These are phyloP conservation scores for Aspergillus felis DNA, from an alignment of 2,329 filamentous ascomycete species.

Conservation along the genomic window DNA sequence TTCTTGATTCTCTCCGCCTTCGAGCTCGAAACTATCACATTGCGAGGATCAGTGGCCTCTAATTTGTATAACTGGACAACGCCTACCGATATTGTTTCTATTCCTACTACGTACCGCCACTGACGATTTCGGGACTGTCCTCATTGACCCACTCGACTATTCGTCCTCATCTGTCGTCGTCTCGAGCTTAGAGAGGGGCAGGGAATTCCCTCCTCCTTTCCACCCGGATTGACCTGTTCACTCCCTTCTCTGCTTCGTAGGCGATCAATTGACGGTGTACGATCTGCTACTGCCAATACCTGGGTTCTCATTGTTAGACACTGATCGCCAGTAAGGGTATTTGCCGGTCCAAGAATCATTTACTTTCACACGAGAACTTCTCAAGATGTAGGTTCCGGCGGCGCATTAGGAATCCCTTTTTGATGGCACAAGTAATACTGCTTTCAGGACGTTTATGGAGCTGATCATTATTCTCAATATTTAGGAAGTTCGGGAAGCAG, in stretches of 20 bases:
- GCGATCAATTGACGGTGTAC: neutral
- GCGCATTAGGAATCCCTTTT: neutral
- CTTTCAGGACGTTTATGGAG: neutral
- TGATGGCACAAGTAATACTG: neutral
- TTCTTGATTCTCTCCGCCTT: neutral
- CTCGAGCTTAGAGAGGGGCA: neutral
- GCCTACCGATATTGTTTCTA: neutral
- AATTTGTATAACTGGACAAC: neutral
- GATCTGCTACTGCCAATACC: neutral
- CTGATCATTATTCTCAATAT: neutral
- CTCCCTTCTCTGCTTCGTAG: neutral
- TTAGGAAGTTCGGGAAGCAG: slow-evolving; percentile 99
- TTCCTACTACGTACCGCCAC: neutral
- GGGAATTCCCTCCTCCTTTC: neutral
- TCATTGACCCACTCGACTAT: neutral
- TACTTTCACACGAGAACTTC: slow-evolving; percentile 2
- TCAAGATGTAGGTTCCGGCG: slow-evolving; percentile 19
- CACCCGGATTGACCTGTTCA: neutral
- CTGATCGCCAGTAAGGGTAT: slow-evolving; percentile 6
- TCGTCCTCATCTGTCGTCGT: neutral
- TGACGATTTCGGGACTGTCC: neutral
- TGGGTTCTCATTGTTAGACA: neutral
- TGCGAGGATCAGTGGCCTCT: neutral
- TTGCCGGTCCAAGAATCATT: slow-evolving; percentile 2
- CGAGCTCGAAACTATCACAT: neutral